phyloP scores from a whole-genome alignment of 2,329 filamentous ascomycete genomes.

The Ophiostoma himal-ulmi region DNA sequence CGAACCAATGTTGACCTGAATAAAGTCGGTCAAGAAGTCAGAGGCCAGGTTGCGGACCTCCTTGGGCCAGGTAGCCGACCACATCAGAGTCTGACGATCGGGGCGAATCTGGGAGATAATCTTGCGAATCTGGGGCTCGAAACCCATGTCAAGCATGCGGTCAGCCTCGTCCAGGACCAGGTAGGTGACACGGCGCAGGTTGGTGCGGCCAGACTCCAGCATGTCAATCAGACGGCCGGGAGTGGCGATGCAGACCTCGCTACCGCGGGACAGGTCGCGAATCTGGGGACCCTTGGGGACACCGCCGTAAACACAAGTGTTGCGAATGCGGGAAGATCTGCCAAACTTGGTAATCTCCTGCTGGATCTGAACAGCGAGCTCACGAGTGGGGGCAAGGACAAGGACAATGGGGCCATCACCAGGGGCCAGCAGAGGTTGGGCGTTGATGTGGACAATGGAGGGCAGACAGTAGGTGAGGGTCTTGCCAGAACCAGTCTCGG shows the following conservation, averaged over 20 bases:
- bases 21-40: slow-evolving; percentile 91
- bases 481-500: slow-evolving; percentile 98
- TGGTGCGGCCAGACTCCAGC: slow-evolving; percentile 96
- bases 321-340: slow-evolving; percentile 94
- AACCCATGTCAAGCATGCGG: slow-evolving; percentile 99
- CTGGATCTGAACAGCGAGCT: slow-evolving; percentile 97
- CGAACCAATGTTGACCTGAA: slow-evolving; percentile 97
- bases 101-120: slow-evolving; percentile 96
- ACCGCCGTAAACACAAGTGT: slow-evolving; percentile 98
- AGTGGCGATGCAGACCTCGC: slow-evolving; percentile 97
- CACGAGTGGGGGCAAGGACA: slow-evolving; percentile 91
- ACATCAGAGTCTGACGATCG: slow-evolving; percentile 98
- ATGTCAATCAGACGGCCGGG: slow-evolving; percentile 97
- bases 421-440: slow-evolving; percentile 88
- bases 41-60: slow-evolving; percentile 87
- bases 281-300: slow-evolving; percentile 97
- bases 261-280: slow-evolving; percentile 85
- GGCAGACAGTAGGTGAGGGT: slow-evolving; percentile 97
- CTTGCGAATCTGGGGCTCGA: slow-evolving; percentile 98
- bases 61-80: slow-evolving; percentile 99
- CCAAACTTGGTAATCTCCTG: slow-evolving; percentile 98
- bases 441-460: slow-evolving; percentile 98
- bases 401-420: slow-evolving; percentile 96
- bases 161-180: slow-evolving; percentile 97
- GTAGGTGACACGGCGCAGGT: slow-evolving; percentile 95